Base-by-base conservation (phyloP, 2,329 filamentous ascomycete genomes). In the Paecilomyces fulvus region DNA sequence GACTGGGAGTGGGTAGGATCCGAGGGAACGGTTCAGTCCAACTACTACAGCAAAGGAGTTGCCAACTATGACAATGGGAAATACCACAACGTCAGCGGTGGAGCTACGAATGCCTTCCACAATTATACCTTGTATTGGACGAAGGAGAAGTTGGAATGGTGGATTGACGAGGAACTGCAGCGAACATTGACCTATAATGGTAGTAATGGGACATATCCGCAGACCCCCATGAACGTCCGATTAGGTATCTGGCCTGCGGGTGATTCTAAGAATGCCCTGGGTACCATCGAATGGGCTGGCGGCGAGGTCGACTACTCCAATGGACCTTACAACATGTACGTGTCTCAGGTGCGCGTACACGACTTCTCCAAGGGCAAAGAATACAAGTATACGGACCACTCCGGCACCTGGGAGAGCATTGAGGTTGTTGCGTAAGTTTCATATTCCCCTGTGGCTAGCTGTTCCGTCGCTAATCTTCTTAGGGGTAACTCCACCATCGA, bases 41-140 rank as follows among this genome's bases (percentile, higher is more conserved):
- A 99, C 76, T 99, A 95, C 77, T 99, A 96, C 65, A 90, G 92
- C 72, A 96, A 97, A 75, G 94, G 94, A 55, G 81, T 89, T 64
- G 89, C 88, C 0, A 66, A 83, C 3, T 95, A 92, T 77, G 89
- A 92, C 74, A 87, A 92, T 56, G 92, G 89, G 60, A 85, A 87
- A 53, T 89, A 89, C 70, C 88, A 94, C 73, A 74, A 83, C 6
- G 76, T 86, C 67, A 61, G 76, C 60, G 75, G 83, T 66, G 92
- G 87, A 59, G 73, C 76, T 56, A 71, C 71, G 50, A 65, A 71
- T 12, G 49, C 25, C 46, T 78, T 73, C 63, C 75, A 77, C 64
- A 79, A 77, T 58, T 79, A 79, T 62, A 75, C 75, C 53, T 71
- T 89, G 56, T 81, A 88, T 72, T 90, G 87, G 87, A 86, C 81